A percentile compares a stretch with the other conserved stretches of the same genome.
Conservation (phyloP, 2,329 filamentous ascomycete species). For the Exophiala sideris region DNA sequence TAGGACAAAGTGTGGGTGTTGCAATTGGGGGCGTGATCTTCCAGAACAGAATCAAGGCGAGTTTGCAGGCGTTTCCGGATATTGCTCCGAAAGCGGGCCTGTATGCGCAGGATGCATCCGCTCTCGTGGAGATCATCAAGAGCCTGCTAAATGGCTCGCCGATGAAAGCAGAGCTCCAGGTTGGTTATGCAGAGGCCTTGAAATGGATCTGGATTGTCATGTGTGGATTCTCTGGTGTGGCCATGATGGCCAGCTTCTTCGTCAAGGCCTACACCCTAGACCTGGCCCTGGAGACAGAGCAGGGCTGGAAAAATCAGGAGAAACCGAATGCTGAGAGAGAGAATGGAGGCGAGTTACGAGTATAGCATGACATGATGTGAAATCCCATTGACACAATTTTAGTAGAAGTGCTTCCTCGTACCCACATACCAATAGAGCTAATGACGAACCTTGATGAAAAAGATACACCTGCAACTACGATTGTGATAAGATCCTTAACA, state of each 20-base stretch:
- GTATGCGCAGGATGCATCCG: slow-evolving; percentile 18
- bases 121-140: slow-evolving; percentile 13
- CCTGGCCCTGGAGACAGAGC: slow-evolving; percentile 19
- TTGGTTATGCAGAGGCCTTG: slow-evolving; percentile 16
- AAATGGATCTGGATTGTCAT: slow-evolving; percentile 22
- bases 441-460: too few relatives aligned
- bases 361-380: too few relatives aligned
- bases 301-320: slow-evolving; percentile 10
- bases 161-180: slow-evolving; percentile 2
- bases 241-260: slow-evolving; percentile 17
- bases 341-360: too few relatives aligned
- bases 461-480: too few relatives aligned
- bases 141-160: not conserved
- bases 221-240: slow-evolving; percentile 19
- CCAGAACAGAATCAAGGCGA: slow-evolving; percentile 25
- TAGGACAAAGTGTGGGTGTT: slow-evolving; percentile 32
- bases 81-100: slow-evolving; percentile 22
- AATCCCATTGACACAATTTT: too few relatives aligned
- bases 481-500: too few relatives aligned
- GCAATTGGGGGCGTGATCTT: slow-evolving; percentile 32
- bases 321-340: not conserved
- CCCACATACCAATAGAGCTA: too few relatives aligned
- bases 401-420: too few relatives aligned
- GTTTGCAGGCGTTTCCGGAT: slow-evolving; percentile 6
- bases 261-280: slow-evolving; percentile 21